Evolutionary conservation across 2,329 filamentous ascomycete genomes (phyloP), one percentile per base, ranked within the genome.

Genomic region (Alternaria arborescens): DNA sequence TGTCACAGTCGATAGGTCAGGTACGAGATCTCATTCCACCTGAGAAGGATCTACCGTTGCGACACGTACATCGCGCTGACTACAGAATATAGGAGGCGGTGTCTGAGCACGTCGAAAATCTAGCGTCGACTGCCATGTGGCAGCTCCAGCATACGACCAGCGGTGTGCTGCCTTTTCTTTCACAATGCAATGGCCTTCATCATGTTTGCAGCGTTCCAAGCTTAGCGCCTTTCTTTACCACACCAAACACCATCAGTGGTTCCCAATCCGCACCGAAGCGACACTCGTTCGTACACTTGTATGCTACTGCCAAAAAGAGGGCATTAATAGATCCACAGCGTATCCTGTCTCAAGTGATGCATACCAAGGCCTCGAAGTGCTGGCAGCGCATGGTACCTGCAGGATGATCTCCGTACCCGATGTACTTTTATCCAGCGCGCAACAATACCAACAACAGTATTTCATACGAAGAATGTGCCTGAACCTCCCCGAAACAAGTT

Each of bases 1-100:
- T 18, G 77, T 79, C 14, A 66, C 71, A 14, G 75, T 78, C 20
- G 74, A 78, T 38, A 64, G 77, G 51, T 79, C 77, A 20, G 77
- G 77, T 77, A 55, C 24, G 47, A 41, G n/a, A 24, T 18, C 8
- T 12, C 40, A 11, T 11, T 10, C 11, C 28, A 30, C 28, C 28
- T 30, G 28, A 24, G 22, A 38, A n/a, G 30, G 2, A 5, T 12
- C 14, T 4, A 8, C 22, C 2, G 18, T 16, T 20, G 14, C n/a
- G 32, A 24, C 30, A 24, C 6, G 16, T 26, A 22, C 22, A 43
- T 41, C 40, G 26, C 43, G 47, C 66, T 63, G 46, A 68, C 26
- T 44, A 0, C 20, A 6, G 30, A 14, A 5, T 3, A 32, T 16
- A 64, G 65, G 62, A 36, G 59, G 60, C 22, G 58, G 64, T 30